phyloP scores from a whole-genome alignment of 2,329 filamentous ascomycete genomes.

The Ophiostoma perfectum region DNA sequence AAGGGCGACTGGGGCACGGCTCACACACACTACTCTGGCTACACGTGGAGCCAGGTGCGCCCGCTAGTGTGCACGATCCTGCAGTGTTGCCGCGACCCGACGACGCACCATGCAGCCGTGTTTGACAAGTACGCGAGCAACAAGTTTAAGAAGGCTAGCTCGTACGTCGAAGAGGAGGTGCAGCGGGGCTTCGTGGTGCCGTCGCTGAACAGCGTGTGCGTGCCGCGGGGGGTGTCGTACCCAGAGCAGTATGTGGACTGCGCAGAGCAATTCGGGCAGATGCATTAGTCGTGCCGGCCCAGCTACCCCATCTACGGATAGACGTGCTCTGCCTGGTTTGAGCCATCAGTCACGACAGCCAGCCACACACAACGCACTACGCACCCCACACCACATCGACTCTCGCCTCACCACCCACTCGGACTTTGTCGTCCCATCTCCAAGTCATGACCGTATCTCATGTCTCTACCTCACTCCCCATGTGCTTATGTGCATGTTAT shows the following conservation, averaged over 20 bases:
- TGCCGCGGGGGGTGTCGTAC: background rate
- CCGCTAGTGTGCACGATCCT: constrained; percentile 71
- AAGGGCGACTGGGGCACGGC: constrained; percentile 86
- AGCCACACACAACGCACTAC: background rate
- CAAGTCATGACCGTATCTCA: too few relatives aligned
- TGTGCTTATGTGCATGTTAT: too few relatives aligned
- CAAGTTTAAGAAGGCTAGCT: constrained; percentile 77
- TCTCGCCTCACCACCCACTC: too few relatives aligned
- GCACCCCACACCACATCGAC: background rate
- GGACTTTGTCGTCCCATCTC: too few relatives aligned
- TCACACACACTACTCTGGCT: constrained; percentile 89
- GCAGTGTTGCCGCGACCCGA: constrained; percentile 78
- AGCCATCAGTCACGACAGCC: too few relatives aligned
- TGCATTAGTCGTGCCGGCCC: constrained; percentile 5
- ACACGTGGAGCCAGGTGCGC: constrained; percentile 79
- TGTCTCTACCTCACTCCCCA: too few relatives aligned
- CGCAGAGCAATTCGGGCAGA: background rate
- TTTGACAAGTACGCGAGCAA: constrained; percentile 89
- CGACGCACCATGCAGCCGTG: constrained; percentile 77
- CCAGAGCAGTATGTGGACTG: constrained; percentile 1
- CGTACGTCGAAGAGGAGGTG: constrained; percentile 72
- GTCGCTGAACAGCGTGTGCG: constrained; percentile 29
- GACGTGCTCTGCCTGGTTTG: background rate
- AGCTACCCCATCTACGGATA: background rate
- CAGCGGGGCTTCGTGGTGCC: constrained; percentile 52